Conservation (phyloP, 179 eudicot genomes). For the Silene noctiflora region DNA sequence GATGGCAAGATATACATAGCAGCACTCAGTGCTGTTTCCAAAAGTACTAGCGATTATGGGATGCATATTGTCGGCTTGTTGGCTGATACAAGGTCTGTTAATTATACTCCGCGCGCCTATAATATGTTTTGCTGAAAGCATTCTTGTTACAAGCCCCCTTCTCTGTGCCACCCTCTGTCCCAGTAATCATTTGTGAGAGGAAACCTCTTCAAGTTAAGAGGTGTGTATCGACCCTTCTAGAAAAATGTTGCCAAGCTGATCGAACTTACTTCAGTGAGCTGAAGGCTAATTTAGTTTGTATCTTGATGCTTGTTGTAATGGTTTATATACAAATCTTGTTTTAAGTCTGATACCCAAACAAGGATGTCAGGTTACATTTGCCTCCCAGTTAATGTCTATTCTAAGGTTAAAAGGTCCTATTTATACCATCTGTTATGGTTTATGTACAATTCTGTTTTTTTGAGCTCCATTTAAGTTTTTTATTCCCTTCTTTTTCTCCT, state of each 20-base stretch:
- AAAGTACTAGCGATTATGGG: conserved; percentile 50
- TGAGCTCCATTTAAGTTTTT: neutral
- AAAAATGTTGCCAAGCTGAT: no score
- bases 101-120: neutral
- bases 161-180: no score
- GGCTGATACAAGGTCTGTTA: conserved; percentile 67
- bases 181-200: no score
- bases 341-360: neutral
- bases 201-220: no score
- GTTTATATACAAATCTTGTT: neutral
- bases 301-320: no score
- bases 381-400: neutral
- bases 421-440: neutral
- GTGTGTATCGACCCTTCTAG: no score
- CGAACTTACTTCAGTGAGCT: neutral
- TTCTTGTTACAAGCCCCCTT: neutral
- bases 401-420: neutral
- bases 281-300: neutral
- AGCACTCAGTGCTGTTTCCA: conserved; percentile 53
- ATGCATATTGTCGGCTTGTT: conserved; percentile 64
- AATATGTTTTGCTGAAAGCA: neutral
- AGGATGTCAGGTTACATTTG: neutral
- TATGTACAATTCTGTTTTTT: neutral
- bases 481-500: neutral
- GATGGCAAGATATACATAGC: conserved; percentile 91